Base-by-base conservation (phyloP, 2,329 filamentous ascomycete species). In the Claviceps humidiphila region DNA sequence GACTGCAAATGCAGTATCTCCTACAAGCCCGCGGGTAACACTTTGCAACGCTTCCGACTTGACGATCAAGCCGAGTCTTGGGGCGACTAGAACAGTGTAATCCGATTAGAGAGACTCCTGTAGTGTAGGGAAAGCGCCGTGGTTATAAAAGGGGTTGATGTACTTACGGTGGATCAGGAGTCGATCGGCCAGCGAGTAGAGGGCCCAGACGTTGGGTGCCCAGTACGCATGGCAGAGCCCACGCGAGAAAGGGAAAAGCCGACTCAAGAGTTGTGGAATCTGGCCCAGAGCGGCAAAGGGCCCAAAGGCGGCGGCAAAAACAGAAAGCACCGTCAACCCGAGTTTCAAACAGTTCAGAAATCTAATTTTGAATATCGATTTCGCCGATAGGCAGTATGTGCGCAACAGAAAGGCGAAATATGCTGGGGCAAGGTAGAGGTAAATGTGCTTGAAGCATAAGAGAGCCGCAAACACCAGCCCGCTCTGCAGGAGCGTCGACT, bases 151-250 rank as follows among this genome's bases (percentile, higher is more conserved):
- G 17, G 5, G 0, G 11, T 40, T 37, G 20, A n/a, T 17, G 4
- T 14, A 69, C 82, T 65, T 72, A 94, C 89, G 69, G 60, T 82
- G 80, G 54, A 98, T 95, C 58, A 98, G 66, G 7, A 89, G 70
- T 51, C 93, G 78, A 63, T 98, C 93, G 2, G 78, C 72, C 65
- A 97, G 95, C 0, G 93, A 96, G 69, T 98, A 98, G 64, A 97
- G 78, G 0, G 93, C 91, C 93, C 93, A 98, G 1, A 95, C 73
- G 59, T 98, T 98, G 0, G 93, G 90, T 13, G 93, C 93, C 93
- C 93, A 98, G 67, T 98, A 98, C 1, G 93, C 93, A 71, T 98
- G 93, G 65, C 91, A 97, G 4, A 98, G 73, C 0, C 93, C 93
- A 54, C 93, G 78, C 1, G 89, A 89, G 66, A 98, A 98, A 0